phyloP scores from a whole-genome alignment of 1,284 basidiomycete species.

The Anthracocystis setariae region DNA sequence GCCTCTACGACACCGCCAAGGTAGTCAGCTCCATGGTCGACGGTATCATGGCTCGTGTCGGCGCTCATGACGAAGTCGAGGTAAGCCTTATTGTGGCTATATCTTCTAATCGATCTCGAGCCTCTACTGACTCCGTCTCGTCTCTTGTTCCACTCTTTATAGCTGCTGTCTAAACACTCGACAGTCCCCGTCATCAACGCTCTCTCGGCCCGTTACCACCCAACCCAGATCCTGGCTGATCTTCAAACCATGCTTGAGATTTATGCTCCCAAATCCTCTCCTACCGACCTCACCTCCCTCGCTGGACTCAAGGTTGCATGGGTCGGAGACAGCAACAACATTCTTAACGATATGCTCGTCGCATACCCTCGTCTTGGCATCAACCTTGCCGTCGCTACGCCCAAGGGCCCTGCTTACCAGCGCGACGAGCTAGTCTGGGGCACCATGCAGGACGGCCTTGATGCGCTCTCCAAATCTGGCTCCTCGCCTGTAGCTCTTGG shows the following conservation, averaged over 20 bases:
- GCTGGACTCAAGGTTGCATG: conserved; percentile 74
- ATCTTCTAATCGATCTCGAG: neutral
- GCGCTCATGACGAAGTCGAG: conserved; percentile 88
- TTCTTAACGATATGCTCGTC: conserved; percentile 96
- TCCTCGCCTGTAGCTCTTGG: conserved; percentile 67
- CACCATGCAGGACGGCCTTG: conserved; percentile 63
- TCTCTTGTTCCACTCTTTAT: neutral
- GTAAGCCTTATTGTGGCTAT: neutral
- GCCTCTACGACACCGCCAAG: conserved; percentile 79
- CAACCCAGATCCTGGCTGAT: conserved; percentile 94
- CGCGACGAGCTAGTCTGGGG: conserved; percentile 80
- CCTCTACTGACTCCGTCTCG: neutral
- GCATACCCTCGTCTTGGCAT: conserved; percentile 91
- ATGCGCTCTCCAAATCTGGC: conserved; percentile 59
- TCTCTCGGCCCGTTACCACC: conserved; percentile 93
- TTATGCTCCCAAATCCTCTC: conserved; percentile 71
- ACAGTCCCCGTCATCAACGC: conserved; percentile 95
- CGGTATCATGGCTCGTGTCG: conserved; percentile 96
- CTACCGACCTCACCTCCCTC: conserved; percentile 58
- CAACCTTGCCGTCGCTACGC: conserved; percentile 82
- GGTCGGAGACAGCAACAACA: conserved; percentile 94
- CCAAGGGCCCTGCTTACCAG: conserved; percentile 76
- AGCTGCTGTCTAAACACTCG: conserved; percentile 83
- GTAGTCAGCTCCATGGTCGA: conserved; percentile 93
- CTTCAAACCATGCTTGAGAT: conserved; percentile 85